Evolutionary conservation across 352 stramenopile genomes (phyloP).

Genomic region (Globisporangium camurandrum): DNA sequence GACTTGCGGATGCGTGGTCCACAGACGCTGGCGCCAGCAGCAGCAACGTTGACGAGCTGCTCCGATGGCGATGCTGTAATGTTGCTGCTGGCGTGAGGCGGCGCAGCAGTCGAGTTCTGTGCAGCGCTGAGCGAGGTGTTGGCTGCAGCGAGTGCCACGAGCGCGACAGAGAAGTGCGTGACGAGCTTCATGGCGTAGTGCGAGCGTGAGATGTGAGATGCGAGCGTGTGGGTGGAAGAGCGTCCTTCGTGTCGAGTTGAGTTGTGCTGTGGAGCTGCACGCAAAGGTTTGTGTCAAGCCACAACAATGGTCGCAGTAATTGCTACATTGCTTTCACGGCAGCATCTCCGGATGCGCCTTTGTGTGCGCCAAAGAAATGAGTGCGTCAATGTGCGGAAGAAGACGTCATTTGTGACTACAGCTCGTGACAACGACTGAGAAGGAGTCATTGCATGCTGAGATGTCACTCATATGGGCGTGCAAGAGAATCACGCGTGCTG

Average conservation of each 20-base stretch:
- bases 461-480: background rate
- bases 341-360: no score
- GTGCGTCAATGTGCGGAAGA: background rate
- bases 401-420: background rate
- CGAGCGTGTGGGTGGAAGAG: background rate
- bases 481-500: background rate
- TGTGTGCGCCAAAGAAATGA: background rate
- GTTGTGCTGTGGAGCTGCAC: background rate
- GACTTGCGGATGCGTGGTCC: conserved; percentile 69
- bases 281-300: background rate
- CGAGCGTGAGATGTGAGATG: background rate
- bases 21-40: conserved; percentile 14
- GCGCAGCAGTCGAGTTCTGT: conserved; percentile 2
- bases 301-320: no score
- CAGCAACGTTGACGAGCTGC: conserved; percentile 1
- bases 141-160: background rate
- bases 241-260: background rate
- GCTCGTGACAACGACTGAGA: background rate
- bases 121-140: background rate
- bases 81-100: background rate
- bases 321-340: no score
- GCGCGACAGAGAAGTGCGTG: background rate
- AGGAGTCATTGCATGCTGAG: background rate
- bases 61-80: conserved; percentile 1
- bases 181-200: conserved; percentile 8